Evolutionary conservation across 2,329 filamentous ascomycete species (phyloP).

Genomic region (Xylaria hypoxylon): DNA sequence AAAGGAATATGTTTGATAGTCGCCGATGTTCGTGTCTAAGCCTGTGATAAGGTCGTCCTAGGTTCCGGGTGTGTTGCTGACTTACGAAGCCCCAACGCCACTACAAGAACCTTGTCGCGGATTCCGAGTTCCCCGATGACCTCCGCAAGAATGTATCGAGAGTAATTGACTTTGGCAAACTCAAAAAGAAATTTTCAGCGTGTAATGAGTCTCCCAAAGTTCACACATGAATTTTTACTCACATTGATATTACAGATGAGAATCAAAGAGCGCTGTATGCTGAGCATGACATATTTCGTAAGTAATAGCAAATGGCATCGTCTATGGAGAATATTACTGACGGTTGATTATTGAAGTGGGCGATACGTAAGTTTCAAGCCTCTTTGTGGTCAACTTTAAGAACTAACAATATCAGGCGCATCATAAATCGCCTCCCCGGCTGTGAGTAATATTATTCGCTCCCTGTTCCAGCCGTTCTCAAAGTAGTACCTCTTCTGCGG

Average conservation of each 20-base stretch:
- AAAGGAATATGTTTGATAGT: conserved; percentile 82
- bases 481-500: not conserved
- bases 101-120: conserved; percentile 89
- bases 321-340: conserved; percentile 3
- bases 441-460: conserved; percentile 41
- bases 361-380: conserved; percentile 68
- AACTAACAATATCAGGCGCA: conserved; percentile 58
- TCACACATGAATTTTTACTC: conserved; percentile 6
- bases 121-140: conserved; percentile 75
- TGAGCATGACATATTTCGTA: conserved; percentile 87
- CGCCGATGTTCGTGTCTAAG: conserved; percentile 60
- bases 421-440: conserved; percentile 78
- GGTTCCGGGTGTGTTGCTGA: conserved; percentile 21
- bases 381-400: not conserved
- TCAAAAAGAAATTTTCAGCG: conserved; percentile 84
- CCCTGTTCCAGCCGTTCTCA: not conserved
- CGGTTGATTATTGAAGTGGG: conserved; percentile 62
- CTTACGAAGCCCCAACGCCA: conserved; percentile 53
- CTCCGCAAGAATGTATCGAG: conserved; percentile 76
- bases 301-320: conserved; percentile 7
- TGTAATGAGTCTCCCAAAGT: conserved; percentile 55
- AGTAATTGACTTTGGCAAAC: conserved; percentile 84
- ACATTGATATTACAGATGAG: conserved; percentile 64
- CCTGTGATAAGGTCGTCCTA: not conserved
- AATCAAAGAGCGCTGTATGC: conserved; percentile 82